Evolutionary conservation across 768 basidiomycete species (phyloP).

Genomic region (Aureoboletus auriporus): DNA sequence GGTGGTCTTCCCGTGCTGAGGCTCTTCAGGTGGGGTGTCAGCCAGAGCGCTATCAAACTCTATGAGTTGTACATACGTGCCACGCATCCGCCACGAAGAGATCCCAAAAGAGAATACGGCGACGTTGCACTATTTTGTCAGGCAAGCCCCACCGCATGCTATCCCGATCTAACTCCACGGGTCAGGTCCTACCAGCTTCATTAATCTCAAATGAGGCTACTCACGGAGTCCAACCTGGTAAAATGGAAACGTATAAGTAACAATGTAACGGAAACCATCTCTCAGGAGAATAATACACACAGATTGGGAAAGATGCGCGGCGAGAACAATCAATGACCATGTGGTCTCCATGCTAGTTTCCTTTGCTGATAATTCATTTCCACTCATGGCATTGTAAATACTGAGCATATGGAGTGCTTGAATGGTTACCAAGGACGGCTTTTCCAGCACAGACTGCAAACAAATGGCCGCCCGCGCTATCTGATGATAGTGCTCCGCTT

Average conservation of each 20-base stretch:
- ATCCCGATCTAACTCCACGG: slow-evolving; percentile 47
- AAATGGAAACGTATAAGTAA: slow-evolving; percentile 13
- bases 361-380: slow-evolving; percentile 48
- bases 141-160: slow-evolving; percentile 62
- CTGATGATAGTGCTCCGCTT: slow-evolving; percentile 65
- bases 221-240: slow-evolving; percentile 63
- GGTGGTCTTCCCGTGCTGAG: slow-evolving; percentile 70
- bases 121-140: slow-evolving; percentile 57
- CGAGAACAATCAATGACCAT: slow-evolving; percentile 63
- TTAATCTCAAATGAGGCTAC: slow-evolving; percentile 26
- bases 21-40: slow-evolving; percentile 41
- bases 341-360: slow-evolving; percentile 73
- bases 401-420: slow-evolving; percentile 67
- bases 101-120: slow-evolving; percentile 75
- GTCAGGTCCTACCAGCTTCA: slow-evolving; percentile 8
- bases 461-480: slow-evolving; percentile 62
- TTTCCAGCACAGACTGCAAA: slow-evolving; percentile 65
- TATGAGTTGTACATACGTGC: slow-evolving; percentile 42
- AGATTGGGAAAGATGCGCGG: slow-evolving; percentile 61
- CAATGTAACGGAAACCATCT: neutral
- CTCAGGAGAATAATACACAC: slow-evolving; percentile 35
- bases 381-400: slow-evolving; percentile 68
- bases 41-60: neutral
- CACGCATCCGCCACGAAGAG: slow-evolving; percentile 69
- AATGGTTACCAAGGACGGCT: slow-evolving; percentile 66